Base-by-base conservation (phyloP, 2,329 filamentous ascomycete species). In the Gnomoniopsis sp. region DNA sequence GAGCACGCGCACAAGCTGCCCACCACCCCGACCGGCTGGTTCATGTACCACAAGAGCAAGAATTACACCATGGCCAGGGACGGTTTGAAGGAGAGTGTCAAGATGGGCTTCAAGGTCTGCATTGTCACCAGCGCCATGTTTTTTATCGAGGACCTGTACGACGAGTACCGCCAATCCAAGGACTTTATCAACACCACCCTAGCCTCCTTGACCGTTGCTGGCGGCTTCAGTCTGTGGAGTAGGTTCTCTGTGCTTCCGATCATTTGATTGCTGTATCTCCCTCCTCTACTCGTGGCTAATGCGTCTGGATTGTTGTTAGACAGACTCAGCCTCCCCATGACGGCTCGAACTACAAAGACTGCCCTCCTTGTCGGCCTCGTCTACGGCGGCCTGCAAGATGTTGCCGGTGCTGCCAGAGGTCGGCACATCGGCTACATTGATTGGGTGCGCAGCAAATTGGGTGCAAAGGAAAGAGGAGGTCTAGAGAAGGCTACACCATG, bases 1-100 rank as follows among this genome's bases (percentile, higher is more conserved):
- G 95, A 99, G 75, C 96, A 99, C 70, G 92, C 95, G 1, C 95
- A 99, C 79, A 90, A 93, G 65, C 86, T 97, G 62, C 95, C 95
- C 21, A 87, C 85, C 3, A 88, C 88, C 1, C 87, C 90, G 26
- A 85, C 87, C 2, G 93, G 92, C 19, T 99, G 95, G 95, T 99
- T 93, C 71, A 84, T 98, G n/a, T 99, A 99, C 74, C 93, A 98
- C 79, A 97, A 97, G 76, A 91, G 87, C 71, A 98, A 98, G 75
- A 98, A 96, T 74, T 98, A 99, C 77, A 86, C 91, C 67, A 83
- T 89, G 53, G 87, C 90, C 67, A 82, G 89, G 22, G 90, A 89
- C 6, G 93, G 89, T 0, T 77, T 96, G 19, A 85, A 85, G 54
- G 91, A 96, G 68, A 95, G 91, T 0, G 66, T 91, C 52, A 86